phyloP scores from a whole-genome alignment of 345 rosid genomes.

The Euphorbia lathyris region DNA sequence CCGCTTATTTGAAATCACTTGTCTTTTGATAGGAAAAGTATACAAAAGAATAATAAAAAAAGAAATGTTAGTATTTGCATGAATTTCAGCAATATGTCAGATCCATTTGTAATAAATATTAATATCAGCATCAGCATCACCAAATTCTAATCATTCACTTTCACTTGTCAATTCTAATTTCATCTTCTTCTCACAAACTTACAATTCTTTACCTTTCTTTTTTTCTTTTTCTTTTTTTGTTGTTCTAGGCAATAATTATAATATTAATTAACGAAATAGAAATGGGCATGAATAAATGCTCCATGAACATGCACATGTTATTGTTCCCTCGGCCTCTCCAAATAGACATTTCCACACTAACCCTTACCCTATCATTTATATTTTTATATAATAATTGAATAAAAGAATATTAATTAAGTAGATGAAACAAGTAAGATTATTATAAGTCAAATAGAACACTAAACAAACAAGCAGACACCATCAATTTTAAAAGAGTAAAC shows the following conservation, averaged over 20 bases:
- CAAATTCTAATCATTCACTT: too few relatives aligned
- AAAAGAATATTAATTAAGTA: background rate
- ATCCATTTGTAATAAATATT: too few relatives aligned
- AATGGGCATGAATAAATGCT: slow-evolving; percentile 48
- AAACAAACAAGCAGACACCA: slow-evolving; percentile 18
- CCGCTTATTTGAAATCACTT: too few relatives aligned
- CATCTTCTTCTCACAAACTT: too few relatives aligned
- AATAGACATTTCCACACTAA: slow-evolving; percentile 22
- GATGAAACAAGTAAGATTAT: slow-evolving; percentile 10
- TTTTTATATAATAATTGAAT: background rate
- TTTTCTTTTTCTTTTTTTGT: too few relatives aligned
- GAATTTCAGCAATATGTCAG: slow-evolving; percentile 21
- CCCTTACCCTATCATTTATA: background rate
- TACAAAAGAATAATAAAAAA: background rate
- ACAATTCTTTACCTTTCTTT: too few relatives aligned
- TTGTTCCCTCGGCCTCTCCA: slow-evolving; percentile 39
- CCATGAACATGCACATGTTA: slow-evolving; percentile 58
- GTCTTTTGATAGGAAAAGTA: too few relatives aligned
- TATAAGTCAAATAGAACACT: slow-evolving; percentile 3
- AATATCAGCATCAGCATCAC: background rate
- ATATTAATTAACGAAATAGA: slow-evolving; percentile 1
- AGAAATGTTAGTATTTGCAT: too few relatives aligned
- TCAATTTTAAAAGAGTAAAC: slow-evolving; percentile 10
- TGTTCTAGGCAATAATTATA: too few relatives aligned
- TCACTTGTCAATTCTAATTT: too few relatives aligned